Evolutionary conservation across 2,329 filamentous ascomycete genomes (phyloP).

Genomic region (Pestalotiopsis sp.): DNA sequence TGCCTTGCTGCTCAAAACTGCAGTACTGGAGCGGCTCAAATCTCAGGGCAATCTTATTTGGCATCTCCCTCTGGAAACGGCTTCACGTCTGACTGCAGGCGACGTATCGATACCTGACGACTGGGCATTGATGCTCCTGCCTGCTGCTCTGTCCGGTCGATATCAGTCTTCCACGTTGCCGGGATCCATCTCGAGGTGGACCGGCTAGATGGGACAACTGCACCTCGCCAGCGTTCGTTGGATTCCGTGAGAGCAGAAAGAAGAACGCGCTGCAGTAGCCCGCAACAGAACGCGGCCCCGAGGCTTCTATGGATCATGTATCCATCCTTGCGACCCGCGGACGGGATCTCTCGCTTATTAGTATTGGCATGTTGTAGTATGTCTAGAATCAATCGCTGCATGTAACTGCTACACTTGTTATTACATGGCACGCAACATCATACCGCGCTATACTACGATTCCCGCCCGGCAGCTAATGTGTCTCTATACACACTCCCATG

Average conservation of each 20-base stretch:
- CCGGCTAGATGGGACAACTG: constrained; percentile 11
- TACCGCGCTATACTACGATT: not conserved
- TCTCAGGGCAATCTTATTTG: not conserved
- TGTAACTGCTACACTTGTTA: not conserved
- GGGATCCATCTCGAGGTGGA: constrained; percentile 14
- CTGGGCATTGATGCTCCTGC: constrained; percentile 17
- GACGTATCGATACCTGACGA: constrained; percentile 16
- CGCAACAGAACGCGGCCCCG: not conserved
- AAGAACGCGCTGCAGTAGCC: not conserved
- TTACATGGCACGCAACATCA: not conserved
- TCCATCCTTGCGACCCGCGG: not conserved
- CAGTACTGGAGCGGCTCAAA: not conserved
- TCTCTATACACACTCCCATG: constrained; percentile 13
- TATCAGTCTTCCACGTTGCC: constrained; percentile 14
- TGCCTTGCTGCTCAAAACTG: no score
- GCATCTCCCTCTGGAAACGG: not conserved
- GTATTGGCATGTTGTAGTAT: not conserved
- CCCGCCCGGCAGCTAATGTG: constrained; percentile 12
- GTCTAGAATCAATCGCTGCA: not conserved
- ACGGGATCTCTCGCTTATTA: not conserved
- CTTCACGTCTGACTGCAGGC: not conserved
- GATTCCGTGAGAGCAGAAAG: not conserved
- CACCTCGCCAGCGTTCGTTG: constrained; percentile 3
- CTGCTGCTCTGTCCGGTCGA: constrained; percentile 2
- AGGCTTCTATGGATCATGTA: not conserved